Base-by-base conservation (phyloP, 331 rosid species). In the Acacia pycnantha region DNA sequence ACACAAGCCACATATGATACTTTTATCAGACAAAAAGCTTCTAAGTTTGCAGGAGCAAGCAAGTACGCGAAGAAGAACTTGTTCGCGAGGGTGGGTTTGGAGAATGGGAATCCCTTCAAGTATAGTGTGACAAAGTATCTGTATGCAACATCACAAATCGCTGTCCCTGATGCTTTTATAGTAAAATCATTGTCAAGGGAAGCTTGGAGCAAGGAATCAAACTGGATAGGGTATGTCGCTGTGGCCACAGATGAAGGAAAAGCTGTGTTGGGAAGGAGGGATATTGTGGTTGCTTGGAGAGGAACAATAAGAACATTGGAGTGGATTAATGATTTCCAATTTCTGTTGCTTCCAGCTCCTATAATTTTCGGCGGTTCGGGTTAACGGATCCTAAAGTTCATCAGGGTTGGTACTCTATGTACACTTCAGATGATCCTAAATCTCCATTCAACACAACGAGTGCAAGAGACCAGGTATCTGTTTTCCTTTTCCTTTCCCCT, bases 141-240 rank as follows among this genome's bases (percentile, higher is more conserved):
- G 26, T 90, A 90, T 29, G 94, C 92, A 4, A 89, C 94, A 0
- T 85, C 92, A 4, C 37, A 77, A 18, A 68, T 89, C 37, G 31
- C 65, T 18, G 84, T 90, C 4, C 94, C 91, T 0, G 88, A 84
- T 4, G 90, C 92, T 1, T 90, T 90, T 51, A 73, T 90, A 1
- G 4, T 89, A 11, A 89, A 75, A 85, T 46, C 94, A 59, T 40
- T 11, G 50, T 11, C 29, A 19, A 37, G 18, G 29, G 73, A 68
- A 9, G 73, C 73, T 2, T 87, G 94, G 92, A 76, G 89, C 37
- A 86, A 81, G 79, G 94, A 91, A 69, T 88, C 92, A 1, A 91
- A 91, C 22, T 91, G 94, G 92, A 89, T 91, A 12, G 94, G 92
- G 50, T 91, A 67, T 43, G 88, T 91, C 11, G 92, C 87, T 8